Evolutionary conservation across 2,329 filamentous ascomycete species (phyloP).

Genomic region (Penicillium italicum): DNA sequence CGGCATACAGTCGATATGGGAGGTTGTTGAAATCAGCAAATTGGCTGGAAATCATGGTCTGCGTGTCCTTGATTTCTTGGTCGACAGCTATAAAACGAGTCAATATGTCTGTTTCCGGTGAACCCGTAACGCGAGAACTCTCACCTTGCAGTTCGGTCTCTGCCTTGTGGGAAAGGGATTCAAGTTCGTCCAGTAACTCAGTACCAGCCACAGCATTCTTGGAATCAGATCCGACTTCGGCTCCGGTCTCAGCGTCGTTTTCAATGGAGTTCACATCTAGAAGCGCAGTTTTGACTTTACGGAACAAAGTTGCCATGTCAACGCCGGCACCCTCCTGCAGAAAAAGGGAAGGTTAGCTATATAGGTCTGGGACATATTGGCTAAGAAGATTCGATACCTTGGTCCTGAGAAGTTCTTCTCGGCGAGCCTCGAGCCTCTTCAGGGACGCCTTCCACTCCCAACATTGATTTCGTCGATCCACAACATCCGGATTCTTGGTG

Average conservation of each 20-base stretch:
- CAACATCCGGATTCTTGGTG: conserved; percentile 56
- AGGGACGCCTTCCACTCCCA: conserved; percentile 72
- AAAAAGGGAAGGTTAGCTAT: not conserved
- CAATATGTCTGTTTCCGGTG: not conserved
- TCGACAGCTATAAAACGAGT: conserved; percentile 28
- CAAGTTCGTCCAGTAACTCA: conserved; percentile 42
- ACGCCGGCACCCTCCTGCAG: conserved; percentile 24
- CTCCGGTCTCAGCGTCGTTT: conserved; percentile 24
- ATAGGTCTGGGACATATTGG: not conserved
- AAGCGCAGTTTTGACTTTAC: conserved; percentile 43
- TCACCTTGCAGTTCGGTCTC: conserved; percentile 47
- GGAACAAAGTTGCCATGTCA: conserved; percentile 32
- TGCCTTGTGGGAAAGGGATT: conserved; percentile 45
- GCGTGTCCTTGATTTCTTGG: conserved; percentile 49
- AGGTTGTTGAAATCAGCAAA: conserved; percentile 63
- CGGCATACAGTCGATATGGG: conserved; percentile 80
- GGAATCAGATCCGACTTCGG: conserved; percentile 32
- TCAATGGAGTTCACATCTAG: conserved; percentile 41
- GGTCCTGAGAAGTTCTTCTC: conserved; percentile 41
- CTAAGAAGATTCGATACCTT: conserved; percentile 20
- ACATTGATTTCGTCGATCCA: conserved; percentile 62
- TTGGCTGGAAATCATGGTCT: conserved; percentile 51
- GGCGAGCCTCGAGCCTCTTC: conserved; percentile 51
- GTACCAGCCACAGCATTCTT: conserved; percentile 40
- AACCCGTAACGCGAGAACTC: conserved; percentile 6